A percentile compares a stretch with the other conserved stretches of the same genome.
phyloP scores from a whole-genome alignment of 2,329 filamentous ascomycete genomes.

The Penicillium sp. region DNA sequence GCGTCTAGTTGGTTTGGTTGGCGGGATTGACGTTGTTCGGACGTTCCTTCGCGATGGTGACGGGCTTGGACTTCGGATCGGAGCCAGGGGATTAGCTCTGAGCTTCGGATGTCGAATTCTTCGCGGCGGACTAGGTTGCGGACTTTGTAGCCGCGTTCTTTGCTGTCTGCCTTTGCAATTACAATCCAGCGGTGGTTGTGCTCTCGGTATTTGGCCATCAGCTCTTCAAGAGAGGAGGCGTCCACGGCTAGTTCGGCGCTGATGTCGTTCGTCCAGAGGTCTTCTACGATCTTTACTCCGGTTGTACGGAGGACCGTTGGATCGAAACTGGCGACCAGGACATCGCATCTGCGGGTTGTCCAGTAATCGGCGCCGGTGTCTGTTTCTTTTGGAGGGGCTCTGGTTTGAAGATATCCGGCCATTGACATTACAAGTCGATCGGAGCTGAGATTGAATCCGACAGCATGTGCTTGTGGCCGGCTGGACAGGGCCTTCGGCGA shows the following conservation, averaged over 20 bases:
- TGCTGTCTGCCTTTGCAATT: constrained; percentile 71
- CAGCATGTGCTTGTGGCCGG: constrained; percentile 71
- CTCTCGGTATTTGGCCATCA: constrained; percentile 66
- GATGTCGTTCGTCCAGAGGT: constrained; percentile 80
- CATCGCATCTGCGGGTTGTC: constrained; percentile 71
- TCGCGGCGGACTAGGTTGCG: constrained; percentile 77
- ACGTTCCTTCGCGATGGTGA: constrained; percentile 59
- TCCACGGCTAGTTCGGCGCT: constrained; percentile 85
- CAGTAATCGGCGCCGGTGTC: constrained; percentile 66
- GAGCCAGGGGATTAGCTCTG: constrained; percentile 77
- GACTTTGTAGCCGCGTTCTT: constrained; percentile 66
- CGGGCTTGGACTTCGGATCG: constrained; percentile 79
- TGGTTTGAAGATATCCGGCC: constrained; percentile 52
- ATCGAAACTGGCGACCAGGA: constrained; percentile 87
- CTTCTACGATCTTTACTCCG: constrained; percentile 74
- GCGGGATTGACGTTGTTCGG: constrained; percentile 44
- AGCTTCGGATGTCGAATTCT: constrained; percentile 72
- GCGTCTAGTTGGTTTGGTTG: constrained; percentile 44
- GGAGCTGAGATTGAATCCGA: constrained; percentile 90
- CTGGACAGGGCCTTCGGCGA: constrained; percentile 66
- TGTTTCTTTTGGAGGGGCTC: constrained; percentile 65
- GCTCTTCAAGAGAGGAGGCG: constrained; percentile 74
- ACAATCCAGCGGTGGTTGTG: constrained; percentile 85
- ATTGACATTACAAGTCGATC: constrained; percentile 72
- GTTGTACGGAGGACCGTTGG: constrained; percentile 70